Base-by-base conservation (phyloP, 129 eudicot genomes). In the Chrysanthemum makinoi region DNA sequence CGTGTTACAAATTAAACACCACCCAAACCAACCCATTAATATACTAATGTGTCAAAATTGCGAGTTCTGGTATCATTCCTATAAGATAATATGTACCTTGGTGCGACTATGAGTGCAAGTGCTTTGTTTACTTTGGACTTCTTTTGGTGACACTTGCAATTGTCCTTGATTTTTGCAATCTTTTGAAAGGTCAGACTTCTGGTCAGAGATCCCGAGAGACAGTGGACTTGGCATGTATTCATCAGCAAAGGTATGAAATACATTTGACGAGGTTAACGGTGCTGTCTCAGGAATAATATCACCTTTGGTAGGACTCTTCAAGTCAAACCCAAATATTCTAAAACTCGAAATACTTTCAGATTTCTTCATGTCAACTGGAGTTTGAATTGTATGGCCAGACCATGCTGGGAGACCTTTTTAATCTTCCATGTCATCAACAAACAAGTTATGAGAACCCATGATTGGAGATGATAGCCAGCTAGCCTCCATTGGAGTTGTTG, bases 91-190 rank as follows among this genome's bases (percentile, higher is more conserved):
- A 55, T 15, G 72, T 91, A 91, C 97, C 96, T 91, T 91, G 69
- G 96, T 90, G 28, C 93, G 85, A 70, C 86, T 85, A 77, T 95
- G 85, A 13, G 97, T 72, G 61, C 87, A 82, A 63, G 83, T 53
- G 74, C 67, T 76, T 47, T 83, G 88, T 76, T 84, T 88, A 84
- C 91, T 84, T 83, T 86, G 97, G 11, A 83, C 80, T 76, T 91
- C 97, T 52, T 85, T 88, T 19, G 84, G 81, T 12, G 90, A 80
- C 13, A 80, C 71, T 62, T 78, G 88, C 70, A 79, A 69, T 57
- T 70, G 89, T 56, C 81, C 89, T 60, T 72, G 83, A 19, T 88
- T 84, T 75, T 75, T 83, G 58, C 74, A 71, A 56, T 86, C 91
- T 74, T 83, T 87, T 17, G 90, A 81, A 63, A 87, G 80, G 49